Evolutionary conservation across 2,329 filamentous ascomycete species (phyloP), one percentile per base, ranked within the genome.

Genomic region (Fusarium brachygibbosum): DNA sequence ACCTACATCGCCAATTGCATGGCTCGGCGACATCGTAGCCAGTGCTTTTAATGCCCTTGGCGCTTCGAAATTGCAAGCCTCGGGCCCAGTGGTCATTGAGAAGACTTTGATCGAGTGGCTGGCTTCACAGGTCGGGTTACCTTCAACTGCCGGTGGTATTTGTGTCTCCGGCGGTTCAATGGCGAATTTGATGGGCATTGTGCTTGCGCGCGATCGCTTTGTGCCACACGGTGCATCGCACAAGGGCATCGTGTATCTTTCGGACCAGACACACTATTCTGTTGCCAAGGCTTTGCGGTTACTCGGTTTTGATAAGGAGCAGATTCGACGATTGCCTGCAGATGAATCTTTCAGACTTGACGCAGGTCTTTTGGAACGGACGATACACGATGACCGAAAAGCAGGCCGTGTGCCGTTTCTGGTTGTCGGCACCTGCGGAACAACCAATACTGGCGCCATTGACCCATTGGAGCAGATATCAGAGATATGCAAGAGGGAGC

Each of bases 161-260:
- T 74, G 60, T 28, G 72, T 75, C 10, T 75, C 73, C 2, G 74
- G 72, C 3, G 74, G 72, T 6, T 72, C 70, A n/a, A 73, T 75
- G 61, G 74, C 69, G 21, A 75, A 75, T 40, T 19, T 75, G 32
- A 69, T 71, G 55, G 74, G 63, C 1, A 65, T 75, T 17, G 58
- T 73, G 3, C 41, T 72, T 3, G 69, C 74, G 2, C 64, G 72
- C 0, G 72, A 75, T 42, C 56, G 54, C 0, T 56, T 50, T 25
- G 51, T 75, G 3, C 59, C 60, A 10, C 63, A 19, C 3, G 63
- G 66, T 4, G 23, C 74, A n/a, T 45, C 40, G 0, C 21, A 44
- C 1, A 51, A 51, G 7, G 64, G 45, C 0, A 8, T 61, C 5
- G 64, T 51, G 0, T 68, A 68, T 45, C 31, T 68, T 0, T 65